phyloP scores from a whole-genome alignment of 1,284 basidiomycete genomes.

The Cutaneotrichosporon cavernicola region DNA sequence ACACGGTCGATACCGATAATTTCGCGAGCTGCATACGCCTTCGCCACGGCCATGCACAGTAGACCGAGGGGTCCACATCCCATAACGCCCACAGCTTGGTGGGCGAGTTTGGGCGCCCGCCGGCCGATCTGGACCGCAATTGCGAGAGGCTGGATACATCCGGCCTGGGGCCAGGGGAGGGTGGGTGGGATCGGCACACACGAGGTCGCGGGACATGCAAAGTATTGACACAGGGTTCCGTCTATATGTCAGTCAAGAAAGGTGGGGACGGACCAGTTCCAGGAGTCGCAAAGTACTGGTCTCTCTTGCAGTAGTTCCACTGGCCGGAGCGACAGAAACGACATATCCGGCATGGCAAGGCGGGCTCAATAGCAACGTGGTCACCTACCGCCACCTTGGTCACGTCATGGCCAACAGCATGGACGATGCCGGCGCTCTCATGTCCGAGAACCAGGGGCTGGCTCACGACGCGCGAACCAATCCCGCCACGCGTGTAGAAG shows the following conservation, averaged over 20 bases:
- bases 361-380: constrained; percentile 52
- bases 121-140: constrained; percentile 69
- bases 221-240: constrained; percentile 34
- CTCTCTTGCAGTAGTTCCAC: constrained; percentile 27
- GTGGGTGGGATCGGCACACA: constrained; percentile 21
- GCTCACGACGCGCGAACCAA: constrained; percentile 46
- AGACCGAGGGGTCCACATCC: constrained; percentile 88
- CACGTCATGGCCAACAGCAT: constrained; percentile 31
- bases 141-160: constrained; percentile 63
- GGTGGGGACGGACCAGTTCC: constrained; percentile 11
- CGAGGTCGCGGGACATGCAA: constrained; percentile 19
- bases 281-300: constrained; percentile 31
- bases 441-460: constrained; percentile 49
- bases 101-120: constrained; percentile 35
- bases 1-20: constrained; percentile 67
- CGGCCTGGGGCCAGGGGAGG: constrained; percentile 29
- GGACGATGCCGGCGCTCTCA: constrained; percentile 47
- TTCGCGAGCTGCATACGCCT: constrained; percentile 73
- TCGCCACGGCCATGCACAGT: constrained; percentile 82
- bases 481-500: constrained; percentile 37
- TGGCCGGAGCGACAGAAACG: constrained; percentile 37
- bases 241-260: constrained; percentile 12
- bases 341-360: constrained; percentile 48
- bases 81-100: constrained; percentile 72
- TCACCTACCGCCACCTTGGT: constrained; percentile 39